Conservation (phyloP, 345 rosid genomes). For the Iberis pinnata region DNA sequence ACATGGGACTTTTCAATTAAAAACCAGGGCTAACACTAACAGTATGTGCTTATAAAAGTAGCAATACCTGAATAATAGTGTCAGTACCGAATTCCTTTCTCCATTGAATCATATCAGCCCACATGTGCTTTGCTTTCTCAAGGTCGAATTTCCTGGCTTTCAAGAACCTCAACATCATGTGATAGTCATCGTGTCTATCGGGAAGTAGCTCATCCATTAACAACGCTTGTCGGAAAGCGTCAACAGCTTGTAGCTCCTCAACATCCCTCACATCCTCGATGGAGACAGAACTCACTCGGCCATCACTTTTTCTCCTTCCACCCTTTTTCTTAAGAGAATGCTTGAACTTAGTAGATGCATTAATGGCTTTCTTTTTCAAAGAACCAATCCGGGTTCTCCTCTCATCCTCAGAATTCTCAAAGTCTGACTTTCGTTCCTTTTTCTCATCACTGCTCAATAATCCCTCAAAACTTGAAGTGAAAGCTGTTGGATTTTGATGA, state of each 20-base stretch:
- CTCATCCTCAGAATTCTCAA: constrained; percentile 98
- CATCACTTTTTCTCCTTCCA: constrained; percentile 71
- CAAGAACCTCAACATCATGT: constrained; percentile 91
- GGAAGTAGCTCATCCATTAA: constrained; percentile 78
- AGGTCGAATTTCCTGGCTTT: constrained; percentile 90
- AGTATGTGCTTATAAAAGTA: neutral
- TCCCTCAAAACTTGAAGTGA: constrained; percentile 78
- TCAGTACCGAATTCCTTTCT: constrained; percentile 87
- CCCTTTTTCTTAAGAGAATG: constrained; percentile 90
- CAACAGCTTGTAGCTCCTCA: constrained; percentile 80
- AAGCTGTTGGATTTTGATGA: constrained; percentile 17
- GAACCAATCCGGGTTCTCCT: constrained; percentile 90
- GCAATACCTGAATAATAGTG: constrained; percentile 65
- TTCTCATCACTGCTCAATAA: constrained; percentile 79
- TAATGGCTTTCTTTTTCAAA: constrained; percentile 80
- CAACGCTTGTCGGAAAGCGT: constrained; percentile 74
- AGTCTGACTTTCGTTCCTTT: constrained; percentile 89
- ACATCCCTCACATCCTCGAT: constrained; percentile 92
- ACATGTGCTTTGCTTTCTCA: constrained; percentile 91
- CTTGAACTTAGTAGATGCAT: constrained; percentile 82
- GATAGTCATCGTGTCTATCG: constrained; percentile 70
- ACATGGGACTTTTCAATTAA: neutral
- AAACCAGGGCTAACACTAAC: constrained; percentile 8
- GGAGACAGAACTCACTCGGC: constrained; percentile 86
- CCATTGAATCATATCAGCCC: constrained; percentile 98